Evolutionary conservation across 2,329 filamentous ascomycete genomes (phyloP), one percentile per base, ranked within the genome.

Genomic region (Nannizziopsis barbatae): DNA sequence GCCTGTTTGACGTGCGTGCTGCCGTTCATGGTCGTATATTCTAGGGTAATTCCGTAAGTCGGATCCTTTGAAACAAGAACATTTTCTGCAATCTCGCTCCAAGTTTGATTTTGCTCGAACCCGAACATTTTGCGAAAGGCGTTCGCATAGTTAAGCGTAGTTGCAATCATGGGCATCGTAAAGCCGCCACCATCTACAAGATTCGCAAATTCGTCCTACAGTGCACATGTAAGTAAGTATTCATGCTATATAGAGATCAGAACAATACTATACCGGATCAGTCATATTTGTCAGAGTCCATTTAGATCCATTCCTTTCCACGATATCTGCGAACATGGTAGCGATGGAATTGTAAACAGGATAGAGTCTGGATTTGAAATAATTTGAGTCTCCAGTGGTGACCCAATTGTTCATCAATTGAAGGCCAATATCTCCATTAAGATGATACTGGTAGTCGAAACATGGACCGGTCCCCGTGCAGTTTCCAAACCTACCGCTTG

Each of bases 391-490:
- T 12, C 79, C 80, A 41, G 75, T 80, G 1, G 74, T 71, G 12
- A 76, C 68, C 66, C 73, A 79, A 51, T 81, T 76, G 46, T 81
- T 80, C 55, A 76, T 71, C 51, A 82, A 67, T 1, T 77, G 71
- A 27, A 83, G 66, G 0, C 76, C 79, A 55, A 85, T 83, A 55
- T 84, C 81, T 6, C 80, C 79, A 55, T 84, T 84, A 33, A 85
- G 56, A 60, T 85, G 81, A 56, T 85, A 86, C 59, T 85, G 73
- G 54, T 85, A 84, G 60, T 85, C 81, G 56, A 80, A 82, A 60
- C 81, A 85, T 20, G 75, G 72, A 1, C 75, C 75, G 2, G 75
- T 76, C 1, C 70, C 73, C 0, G 82, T 85, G 57, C 81, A 85
- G 56, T 85, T 84, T 1, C 81, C 82, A 57, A 72, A 81, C 5